phyloP scores from a whole-genome alignment of 139 green algal genomes.

The Chara braunii region DNA sequence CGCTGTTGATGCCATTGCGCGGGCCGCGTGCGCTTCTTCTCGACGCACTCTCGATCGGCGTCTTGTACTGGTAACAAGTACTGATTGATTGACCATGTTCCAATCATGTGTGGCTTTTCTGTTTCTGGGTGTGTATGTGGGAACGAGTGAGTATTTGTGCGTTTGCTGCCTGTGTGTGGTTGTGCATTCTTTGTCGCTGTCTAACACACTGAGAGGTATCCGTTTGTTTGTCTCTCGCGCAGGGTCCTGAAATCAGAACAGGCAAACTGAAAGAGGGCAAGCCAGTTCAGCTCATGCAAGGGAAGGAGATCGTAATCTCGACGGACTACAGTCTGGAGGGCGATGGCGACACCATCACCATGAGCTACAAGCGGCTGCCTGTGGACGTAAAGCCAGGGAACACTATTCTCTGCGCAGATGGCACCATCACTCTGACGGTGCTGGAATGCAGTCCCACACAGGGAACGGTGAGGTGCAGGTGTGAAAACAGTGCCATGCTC shows the following conservation, averaged over 20 bases:
- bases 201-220: too few relatives aligned
- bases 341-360: slow-evolving; percentile 70
- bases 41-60: too few relatives aligned
- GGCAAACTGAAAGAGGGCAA: slow-evolving; percentile 65
- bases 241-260: slow-evolving; percentile 92
- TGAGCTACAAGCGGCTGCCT: slow-evolving; percentile 49
- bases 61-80: too few relatives aligned
- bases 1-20: too few relatives aligned
- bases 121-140: too few relatives aligned
- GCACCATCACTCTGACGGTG: slow-evolving; percentile 89
- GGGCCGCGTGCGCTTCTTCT: too few relatives aligned
- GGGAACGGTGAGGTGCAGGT: slow-evolving; percentile 44
- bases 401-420: slow-evolving; percentile 63
- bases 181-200: too few relatives aligned
- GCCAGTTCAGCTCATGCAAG: slow-evolving; percentile 25
- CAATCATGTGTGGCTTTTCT: too few relatives aligned
- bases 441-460: slow-evolving; percentile 61
- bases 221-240: too few relatives aligned
- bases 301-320: slow-evolving; percentile 46
- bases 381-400: slow-evolving; percentile 63
- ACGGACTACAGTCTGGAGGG: slow-evolving; percentile 84
- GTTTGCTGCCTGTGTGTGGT: too few relatives aligned
- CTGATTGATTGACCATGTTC: too few relatives aligned
- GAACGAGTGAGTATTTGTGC: too few relatives aligned
- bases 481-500: slow-evolving; percentile 86